phyloP scores from a whole-genome alignment of 768 basidiomycete genomes.

The Lyophyllum atratum region DNA sequence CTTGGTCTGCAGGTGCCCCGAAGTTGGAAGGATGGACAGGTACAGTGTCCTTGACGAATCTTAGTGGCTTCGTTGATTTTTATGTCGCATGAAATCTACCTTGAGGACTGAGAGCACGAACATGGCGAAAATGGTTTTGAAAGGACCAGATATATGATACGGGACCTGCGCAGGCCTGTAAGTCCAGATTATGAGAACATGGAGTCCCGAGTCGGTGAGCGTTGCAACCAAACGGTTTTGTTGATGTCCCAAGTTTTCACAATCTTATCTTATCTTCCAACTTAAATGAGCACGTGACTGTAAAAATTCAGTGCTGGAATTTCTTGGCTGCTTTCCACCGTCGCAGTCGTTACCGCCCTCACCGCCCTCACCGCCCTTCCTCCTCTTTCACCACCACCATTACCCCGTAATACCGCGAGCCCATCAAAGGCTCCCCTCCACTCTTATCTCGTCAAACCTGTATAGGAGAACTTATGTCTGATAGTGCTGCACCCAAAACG shows the following conservation, averaged over 20 bases:
- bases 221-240: background rate
- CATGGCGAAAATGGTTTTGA: slow-evolving; percentile 28
- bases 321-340: background rate
- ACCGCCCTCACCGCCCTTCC: background rate
- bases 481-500: slow-evolving; percentile 31
- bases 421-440: background rate
- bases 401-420: background rate
- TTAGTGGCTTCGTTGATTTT: slow-evolving; percentile 1
- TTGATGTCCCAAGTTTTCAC: background rate
- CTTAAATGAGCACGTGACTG: slow-evolving; percentile 15
- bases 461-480: slow-evolving; percentile 18
- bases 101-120: slow-evolving; percentile 50
- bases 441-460: background rate
- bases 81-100: slow-evolving; percentile 15
- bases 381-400: too few relatives aligned
- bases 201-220: background rate
- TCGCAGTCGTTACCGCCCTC: background rate
- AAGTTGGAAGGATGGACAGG: slow-evolving; percentile 89
- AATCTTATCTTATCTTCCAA: slow-evolving; percentile 18
- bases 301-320: slow-evolving; percentile 14
- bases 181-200: slow-evolving; percentile 13
- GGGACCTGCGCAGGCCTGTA: background rate
- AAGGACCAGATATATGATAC: background rate
- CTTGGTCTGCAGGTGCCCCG: slow-evolving; percentile 72
- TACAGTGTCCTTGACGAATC: slow-evolving; percentile 73